phyloP scores from a whole-genome alignment of 768 basidiomycete genomes.

The Crepidotus variabilis region DNA sequence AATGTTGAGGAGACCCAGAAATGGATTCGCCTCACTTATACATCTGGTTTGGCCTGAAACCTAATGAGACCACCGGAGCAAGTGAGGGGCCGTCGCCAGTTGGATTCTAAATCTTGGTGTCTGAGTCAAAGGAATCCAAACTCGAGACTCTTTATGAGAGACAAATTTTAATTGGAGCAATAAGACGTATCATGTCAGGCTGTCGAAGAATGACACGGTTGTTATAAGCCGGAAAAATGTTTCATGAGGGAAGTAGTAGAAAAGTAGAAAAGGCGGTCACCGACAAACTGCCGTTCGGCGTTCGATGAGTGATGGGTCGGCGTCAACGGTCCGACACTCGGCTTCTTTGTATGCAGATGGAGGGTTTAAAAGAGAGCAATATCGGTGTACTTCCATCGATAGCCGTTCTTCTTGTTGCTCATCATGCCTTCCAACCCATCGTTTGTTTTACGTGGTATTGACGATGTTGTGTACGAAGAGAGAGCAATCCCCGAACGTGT shows the following conservation, averaged over 20 bases:
- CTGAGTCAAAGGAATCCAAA: not conserved
- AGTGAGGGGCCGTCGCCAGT: not conserved
- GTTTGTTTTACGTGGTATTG: constrained; percentile 69
- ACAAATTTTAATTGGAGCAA: too few species aligned
- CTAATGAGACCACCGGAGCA: not conserved
- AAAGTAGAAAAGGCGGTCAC: too few species aligned
- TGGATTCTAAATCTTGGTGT: not conserved
- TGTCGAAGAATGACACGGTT: too few species aligned
- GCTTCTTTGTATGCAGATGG: not conserved
- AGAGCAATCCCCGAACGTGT: constrained; percentile 71
- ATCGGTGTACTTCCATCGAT: not conserved
- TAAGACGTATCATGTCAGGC: too few species aligned
- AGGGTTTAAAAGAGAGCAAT: not conserved
- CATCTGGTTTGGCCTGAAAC: not conserved
- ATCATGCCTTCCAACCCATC: constrained; percentile 56
- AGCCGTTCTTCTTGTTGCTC: constrained; percentile 3
- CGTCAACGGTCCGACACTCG: not conserved
- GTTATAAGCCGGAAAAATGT: too few species aligned
- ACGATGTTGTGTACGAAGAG: constrained; percentile 68
- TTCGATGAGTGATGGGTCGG: not conserved
- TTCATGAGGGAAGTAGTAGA: too few species aligned
- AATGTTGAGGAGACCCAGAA: not conserved
- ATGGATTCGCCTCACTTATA: not conserved
- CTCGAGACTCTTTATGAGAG: too few species aligned
- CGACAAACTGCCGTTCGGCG: not conserved